Evolutionary conservation across 176 grass and related monocot species (phyloP).

Genomic region (Ananas comosus): DNA sequence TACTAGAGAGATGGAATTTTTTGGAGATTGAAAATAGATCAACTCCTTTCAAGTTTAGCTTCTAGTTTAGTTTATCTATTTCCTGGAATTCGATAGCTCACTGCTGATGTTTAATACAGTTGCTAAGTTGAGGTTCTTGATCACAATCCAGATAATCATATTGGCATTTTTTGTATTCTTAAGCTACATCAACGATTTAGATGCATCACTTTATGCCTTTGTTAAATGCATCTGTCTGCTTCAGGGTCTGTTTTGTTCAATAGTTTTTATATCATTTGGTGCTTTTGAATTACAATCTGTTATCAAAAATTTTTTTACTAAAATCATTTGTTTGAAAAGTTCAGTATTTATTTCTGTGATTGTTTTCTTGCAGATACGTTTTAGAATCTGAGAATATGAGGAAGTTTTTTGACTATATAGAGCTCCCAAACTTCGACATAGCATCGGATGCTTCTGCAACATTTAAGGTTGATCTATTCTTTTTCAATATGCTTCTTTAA

Average conservation of each 20-base stretch:
- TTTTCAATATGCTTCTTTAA: not conserved
- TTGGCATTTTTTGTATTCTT: too few relatives aligned
- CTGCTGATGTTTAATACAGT: too few relatives aligned
- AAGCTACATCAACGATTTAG: too few relatives aligned
- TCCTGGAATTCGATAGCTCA: not conserved
- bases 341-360: not conserved
- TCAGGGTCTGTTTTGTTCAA: too few relatives aligned
- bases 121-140: too few relatives aligned
- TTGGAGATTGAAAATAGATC: not conserved
- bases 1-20: too few relatives aligned
- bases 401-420: slow-evolving; percentile 53
- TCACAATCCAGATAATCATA: too few relatives aligned
- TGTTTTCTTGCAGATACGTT: slow-evolving; percentile 33
- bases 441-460: slow-evolving; percentile 51
- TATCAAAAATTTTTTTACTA: too few relatives aligned
- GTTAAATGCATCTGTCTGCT: too few relatives aligned
- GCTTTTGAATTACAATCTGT: too few relatives aligned
- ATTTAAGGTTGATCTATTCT: slow-evolving; percentile 36
- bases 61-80: not conserved
- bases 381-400: slow-evolving; percentile 35
- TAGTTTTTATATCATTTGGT: too few relatives aligned
- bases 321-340: not conserved
- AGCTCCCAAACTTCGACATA: slow-evolving; percentile 49
- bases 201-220: too few relatives aligned
- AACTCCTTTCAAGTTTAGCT: not conserved